These are phyloP conservation scores for Pyricularia pennisetigena DNA, from an alignment of 2,329 filamentous ascomycete genomes.

Conservation along the genomic window DNA sequence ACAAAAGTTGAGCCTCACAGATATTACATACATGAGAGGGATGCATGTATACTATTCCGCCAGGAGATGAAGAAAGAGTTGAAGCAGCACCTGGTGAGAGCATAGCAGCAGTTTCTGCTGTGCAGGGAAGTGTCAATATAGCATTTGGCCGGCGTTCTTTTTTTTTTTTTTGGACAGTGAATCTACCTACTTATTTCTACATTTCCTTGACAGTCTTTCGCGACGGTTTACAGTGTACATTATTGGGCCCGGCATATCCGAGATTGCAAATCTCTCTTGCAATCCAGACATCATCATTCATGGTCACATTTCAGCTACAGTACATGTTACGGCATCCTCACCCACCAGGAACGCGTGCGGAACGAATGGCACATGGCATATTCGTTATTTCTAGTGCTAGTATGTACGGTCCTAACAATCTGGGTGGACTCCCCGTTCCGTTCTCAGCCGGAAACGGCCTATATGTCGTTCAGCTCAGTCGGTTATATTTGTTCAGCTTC, in stretches of 20 bases:
- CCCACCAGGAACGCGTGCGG: neutral
- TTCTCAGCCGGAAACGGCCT: neutral
- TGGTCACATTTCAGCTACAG: neutral
- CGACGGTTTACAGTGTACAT: neutral
- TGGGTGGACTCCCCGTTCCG: neutral
- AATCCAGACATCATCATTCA: neutral
- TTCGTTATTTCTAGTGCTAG: neutral
- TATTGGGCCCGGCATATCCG: neutral
- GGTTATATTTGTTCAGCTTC: neutral
- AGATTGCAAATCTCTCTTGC: neutral
- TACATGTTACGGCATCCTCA: neutral
- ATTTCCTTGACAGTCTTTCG: neutral
- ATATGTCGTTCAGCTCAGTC: neutral
- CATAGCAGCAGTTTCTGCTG: neutral
- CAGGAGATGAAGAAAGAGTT: neutral
- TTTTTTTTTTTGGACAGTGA: conserved; percentile 15
- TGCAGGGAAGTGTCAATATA: conserved; percentile 2
- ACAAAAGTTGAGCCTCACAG: neutral
- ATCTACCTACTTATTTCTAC: conserved; percentile 15
- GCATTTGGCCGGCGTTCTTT: conserved; percentile 3
- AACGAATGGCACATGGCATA: neutral
- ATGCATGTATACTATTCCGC: neutral
- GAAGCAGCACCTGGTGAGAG: neutral
- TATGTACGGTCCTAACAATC: neutral
- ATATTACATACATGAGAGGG: neutral